Evolutionary conservation across 768 basidiomycete genomes (phyloP).

Genomic region (Boletus rufocinnamomeus): DNA sequence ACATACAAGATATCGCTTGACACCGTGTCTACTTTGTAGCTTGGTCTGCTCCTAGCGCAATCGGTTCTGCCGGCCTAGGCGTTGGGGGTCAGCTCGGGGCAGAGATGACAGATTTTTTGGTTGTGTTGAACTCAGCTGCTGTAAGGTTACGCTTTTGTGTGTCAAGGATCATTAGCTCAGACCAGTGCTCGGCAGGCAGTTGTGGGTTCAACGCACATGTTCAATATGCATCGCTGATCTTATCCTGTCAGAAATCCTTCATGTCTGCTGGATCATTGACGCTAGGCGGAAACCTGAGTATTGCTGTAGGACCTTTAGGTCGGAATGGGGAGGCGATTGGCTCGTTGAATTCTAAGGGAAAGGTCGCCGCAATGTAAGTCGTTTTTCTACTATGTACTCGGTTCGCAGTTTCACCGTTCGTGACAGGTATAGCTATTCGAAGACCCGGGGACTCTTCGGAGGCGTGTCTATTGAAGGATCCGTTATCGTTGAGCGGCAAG

Average conservation of each 20-base stretch:
- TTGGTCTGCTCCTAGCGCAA: constrained; percentile 95
- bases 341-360: constrained; percentile 79
- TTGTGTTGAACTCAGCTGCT: constrained; percentile 82
- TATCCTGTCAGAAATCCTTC: constrained; percentile 64
- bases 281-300: constrained; percentile 86
- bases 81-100: constrained; percentile 82
- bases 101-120: constrained; percentile 88
- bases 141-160: constrained; percentile 43
- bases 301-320: constrained; percentile 89
- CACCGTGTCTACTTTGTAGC: constrained; percentile 58
- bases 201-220: constrained; percentile 42
- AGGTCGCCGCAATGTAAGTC: constrained; percentile 84
- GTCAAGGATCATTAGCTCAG: constrained; percentile 8
- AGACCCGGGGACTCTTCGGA: constrained; percentile 92
- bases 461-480: constrained; percentile 88
- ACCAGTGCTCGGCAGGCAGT: constrained; percentile 49
- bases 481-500: constrained; percentile 91
- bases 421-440: constrained; percentile 83
- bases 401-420: constrained; percentile 1
- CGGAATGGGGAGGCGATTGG: constrained; percentile 92
- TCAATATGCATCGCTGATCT: background rate
- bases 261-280: constrained; percentile 94
- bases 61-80: constrained; percentile 89
- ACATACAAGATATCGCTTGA: background rate
- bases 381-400: background rate